phyloP scores from a whole-genome alignment of 805 yeast genomes.

The Ogataea henricii region DNA sequence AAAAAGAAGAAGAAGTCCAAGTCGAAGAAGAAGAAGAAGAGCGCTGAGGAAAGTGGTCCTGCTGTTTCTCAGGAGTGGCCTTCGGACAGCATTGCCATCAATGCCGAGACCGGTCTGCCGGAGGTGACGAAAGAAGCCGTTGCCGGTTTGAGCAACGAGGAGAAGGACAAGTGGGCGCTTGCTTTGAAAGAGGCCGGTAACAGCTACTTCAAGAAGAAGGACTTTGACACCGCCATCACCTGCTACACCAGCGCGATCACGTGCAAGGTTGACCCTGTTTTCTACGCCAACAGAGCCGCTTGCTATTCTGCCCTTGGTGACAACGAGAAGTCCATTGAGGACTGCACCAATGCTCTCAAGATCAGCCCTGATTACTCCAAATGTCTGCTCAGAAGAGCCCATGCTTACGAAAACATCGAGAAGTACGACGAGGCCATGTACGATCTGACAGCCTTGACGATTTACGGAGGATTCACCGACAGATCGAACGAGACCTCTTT shows the following conservation, averaged over 20 bases:
- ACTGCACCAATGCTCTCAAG: conserved; percentile 81
- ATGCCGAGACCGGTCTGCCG: conserved; percentile 56
- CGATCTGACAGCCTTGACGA: conserved; percentile 86
- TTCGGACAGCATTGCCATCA: conserved; percentile 49
- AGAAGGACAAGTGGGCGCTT: conserved; percentile 65
- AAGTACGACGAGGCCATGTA: conserved; percentile 81
- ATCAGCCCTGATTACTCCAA: conserved; percentile 89
- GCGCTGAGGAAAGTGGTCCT: conserved; percentile 37
- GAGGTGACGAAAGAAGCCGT: conserved; percentile 50
- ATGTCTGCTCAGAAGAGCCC: conserved; percentile 90
- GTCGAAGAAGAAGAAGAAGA: conserved; percentile 47
- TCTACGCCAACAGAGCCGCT: conserved; percentile 94
- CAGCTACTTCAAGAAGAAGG: conserved; percentile 66
- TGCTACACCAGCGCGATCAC: conserved; percentile 78
- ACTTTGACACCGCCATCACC: conserved; percentile 73
- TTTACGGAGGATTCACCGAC: conserved; percentile 77
- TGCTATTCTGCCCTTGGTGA: conserved; percentile 84
- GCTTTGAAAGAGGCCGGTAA: conserved; percentile 91
- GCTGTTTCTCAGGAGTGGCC: conserved; percentile 21
- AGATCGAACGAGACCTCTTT: conserved; percentile 75
- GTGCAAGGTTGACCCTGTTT: conserved; percentile 81
- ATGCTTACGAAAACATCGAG: conserved; percentile 83
- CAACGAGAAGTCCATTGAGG: conserved; percentile 82
- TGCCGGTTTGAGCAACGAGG: conserved; percentile 46
- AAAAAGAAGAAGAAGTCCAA: conserved; percentile 38